Percentiles rank a stretch among this genome's conserved stretches.
Evolutionary conservation across 768 basidiomycete species (phyloP).

Genomic region (Paxillus ammoniavirescens): DNA sequence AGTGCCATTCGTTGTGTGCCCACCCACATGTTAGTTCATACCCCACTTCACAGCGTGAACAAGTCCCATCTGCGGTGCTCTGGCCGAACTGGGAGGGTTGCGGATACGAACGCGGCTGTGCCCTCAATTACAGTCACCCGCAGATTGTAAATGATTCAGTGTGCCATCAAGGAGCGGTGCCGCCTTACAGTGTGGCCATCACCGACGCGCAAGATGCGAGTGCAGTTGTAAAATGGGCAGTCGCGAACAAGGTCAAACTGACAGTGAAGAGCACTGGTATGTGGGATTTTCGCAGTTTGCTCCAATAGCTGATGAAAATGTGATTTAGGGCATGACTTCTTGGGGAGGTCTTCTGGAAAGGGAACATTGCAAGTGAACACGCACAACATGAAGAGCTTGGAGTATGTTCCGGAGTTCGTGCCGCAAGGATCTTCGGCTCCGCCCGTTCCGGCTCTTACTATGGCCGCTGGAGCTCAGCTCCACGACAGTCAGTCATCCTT

Average conservation of each 20-base stretch:
- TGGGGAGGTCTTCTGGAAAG: constrained; percentile 17
- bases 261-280: constrained; percentile 22
- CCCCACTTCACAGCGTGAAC: constrained; percentile 10
- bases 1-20: neutral
- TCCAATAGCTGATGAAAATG: neutral
- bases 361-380: constrained; percentile 19
- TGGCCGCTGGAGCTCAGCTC: constrained; percentile 15
- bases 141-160: constrained; percentile 7
- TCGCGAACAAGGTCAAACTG: constrained; percentile 10
- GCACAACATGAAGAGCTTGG: constrained; percentile 7
- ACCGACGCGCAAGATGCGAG: constrained; percentile 16
- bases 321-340: constrained; percentile 11
- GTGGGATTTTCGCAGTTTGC: neutral
- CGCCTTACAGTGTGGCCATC: constrained; percentile 17
- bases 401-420: constrained; percentile 11
- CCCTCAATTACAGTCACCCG: constrained; percentile 18
- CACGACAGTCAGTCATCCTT: constrained; percentile 5
- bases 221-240: constrained; percentile 15
- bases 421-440: constrained; percentile 15
- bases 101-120: constrained; percentile 12
- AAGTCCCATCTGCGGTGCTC: constrained; percentile 12
- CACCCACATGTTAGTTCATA: neutral
- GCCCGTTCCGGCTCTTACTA: constrained; percentile 9
- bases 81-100: constrained; percentile 23
- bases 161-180: constrained; percentile 14